These are phyloP conservation scores for Saccharomycopsis crataegensis DNA, from an alignment of 1,139 yeast genomes.

Conservation along the genomic window DNA sequence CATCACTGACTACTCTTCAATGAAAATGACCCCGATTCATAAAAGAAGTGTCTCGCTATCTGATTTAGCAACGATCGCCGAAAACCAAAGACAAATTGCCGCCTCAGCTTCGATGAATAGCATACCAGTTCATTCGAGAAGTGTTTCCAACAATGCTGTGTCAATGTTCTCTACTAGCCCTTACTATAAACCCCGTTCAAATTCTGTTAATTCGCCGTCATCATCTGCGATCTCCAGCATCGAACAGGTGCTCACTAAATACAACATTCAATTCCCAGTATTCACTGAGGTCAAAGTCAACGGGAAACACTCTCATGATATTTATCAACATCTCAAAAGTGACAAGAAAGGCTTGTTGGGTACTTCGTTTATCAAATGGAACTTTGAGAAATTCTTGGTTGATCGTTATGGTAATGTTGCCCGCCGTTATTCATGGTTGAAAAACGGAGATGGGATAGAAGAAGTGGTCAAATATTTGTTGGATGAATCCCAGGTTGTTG, in stretches of 20 bases:
- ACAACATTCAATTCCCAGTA: conserved; percentile 46
- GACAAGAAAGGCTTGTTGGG: conserved; percentile 54
- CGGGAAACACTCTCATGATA: conserved; percentile 67
- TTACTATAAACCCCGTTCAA: no score
- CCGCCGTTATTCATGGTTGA: conserved; percentile 50
- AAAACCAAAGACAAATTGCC: neutral
- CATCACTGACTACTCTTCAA: neutral
- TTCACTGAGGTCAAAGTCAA: conserved; percentile 77
- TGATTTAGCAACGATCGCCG: conserved; percentile 34
- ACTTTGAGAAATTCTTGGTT: conserved; percentile 78
- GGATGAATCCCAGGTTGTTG: conserved; percentile 23
- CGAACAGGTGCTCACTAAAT: conserved; percentile 1
- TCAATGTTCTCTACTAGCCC: no score
- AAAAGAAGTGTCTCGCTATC: conserved; percentile 37
- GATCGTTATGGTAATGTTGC: conserved; percentile 60
- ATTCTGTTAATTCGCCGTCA: no score
- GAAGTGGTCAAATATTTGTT: conserved; percentile 39
- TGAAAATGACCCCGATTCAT: conserved; percentile 26
- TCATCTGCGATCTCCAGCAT: no score
- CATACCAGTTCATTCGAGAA: no score
- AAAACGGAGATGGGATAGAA: conserved; percentile 21
- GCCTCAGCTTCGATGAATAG: neutral
- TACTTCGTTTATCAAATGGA: conserved; percentile 74
- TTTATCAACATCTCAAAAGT: conserved; percentile 63
- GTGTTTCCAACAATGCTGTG: no score